Conservation (phyloP, 1,284 basidiomycete species). For the Tilletia walkeri region DNA sequence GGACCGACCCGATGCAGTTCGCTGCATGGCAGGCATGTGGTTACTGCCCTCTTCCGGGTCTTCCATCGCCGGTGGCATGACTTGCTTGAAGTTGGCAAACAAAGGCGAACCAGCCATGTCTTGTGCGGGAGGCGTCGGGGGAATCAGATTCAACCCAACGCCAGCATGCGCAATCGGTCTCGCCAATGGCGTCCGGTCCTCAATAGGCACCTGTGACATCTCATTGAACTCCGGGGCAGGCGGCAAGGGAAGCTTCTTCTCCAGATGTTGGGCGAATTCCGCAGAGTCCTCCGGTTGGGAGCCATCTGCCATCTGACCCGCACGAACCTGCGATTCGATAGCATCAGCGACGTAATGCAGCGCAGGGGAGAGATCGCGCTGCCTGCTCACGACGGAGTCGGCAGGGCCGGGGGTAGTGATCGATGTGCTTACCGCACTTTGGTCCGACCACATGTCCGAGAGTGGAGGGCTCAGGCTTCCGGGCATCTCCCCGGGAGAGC, state of each 20-base stretch:
- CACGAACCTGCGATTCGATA: constrained; percentile 13
- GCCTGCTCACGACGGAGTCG: constrained; percentile 19
- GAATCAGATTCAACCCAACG: constrained; percentile 46
- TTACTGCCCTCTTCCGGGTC: background rate
- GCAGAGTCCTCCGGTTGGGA: no score
- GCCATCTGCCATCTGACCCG: background rate
- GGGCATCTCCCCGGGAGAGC: background rate
- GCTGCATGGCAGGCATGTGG: background rate
- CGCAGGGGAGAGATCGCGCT: constrained; percentile 8
- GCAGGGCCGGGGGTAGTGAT: constrained; percentile 35
- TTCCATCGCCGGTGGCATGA: background rate
- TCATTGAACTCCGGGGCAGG: constrained; percentile 32
- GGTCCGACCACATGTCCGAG: constrained; percentile 32
- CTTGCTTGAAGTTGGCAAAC: constrained; percentile 4
- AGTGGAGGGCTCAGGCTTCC: constrained; percentile 4
- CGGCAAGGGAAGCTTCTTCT: constrained; percentile 41
- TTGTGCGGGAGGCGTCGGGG: constrained; percentile 45
- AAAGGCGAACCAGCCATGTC: constrained; percentile 20
- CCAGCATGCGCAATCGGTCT: constrained; percentile 22
- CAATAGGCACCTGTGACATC: constrained; percentile 23
- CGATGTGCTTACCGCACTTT: constrained; percentile 36
- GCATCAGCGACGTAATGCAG: constrained; percentile 10
- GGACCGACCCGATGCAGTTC: constrained; percentile 11
- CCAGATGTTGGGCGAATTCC: background rate
- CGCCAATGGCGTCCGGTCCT: constrained; percentile 35